These are phyloP conservation scores for Clavaria fumosa DNA, from an alignment of 768 basidiomycete species.

Conservation along the genomic window DNA sequence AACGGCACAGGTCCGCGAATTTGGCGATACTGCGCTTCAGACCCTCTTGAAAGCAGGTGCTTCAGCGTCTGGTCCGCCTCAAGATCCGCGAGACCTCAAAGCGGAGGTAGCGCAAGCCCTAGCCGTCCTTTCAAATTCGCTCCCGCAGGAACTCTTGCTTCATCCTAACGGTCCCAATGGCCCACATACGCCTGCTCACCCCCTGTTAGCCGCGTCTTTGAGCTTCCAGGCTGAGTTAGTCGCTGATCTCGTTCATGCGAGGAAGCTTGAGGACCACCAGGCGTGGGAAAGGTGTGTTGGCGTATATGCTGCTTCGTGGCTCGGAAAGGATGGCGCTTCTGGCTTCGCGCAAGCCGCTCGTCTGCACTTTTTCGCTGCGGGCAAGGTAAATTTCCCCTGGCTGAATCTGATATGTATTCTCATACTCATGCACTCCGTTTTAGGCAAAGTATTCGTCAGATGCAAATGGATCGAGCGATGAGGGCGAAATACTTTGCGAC, in stretches of 20 bases:
- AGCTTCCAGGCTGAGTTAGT: conserved; percentile 61
- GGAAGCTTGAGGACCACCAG: conserved; percentile 36
- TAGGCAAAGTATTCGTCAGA: conserved; percentile 44
- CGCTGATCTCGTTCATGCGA: conserved; percentile 55
- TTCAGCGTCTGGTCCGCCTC: conserved; percentile 52
- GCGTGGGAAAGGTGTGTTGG: conserved; percentile 62
- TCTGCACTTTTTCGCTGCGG: conserved; percentile 60
- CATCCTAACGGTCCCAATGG: conserved; percentile 32
- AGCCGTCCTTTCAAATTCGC: conserved; percentile 38
- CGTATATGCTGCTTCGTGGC: conserved; percentile 57
- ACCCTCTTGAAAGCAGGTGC: conserved; percentile 78
- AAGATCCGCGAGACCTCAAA: conserved; percentile 53
- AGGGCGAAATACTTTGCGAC: conserved; percentile 81
- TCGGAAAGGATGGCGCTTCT: conserved; percentile 31
- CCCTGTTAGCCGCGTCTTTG: conserved; percentile 44
- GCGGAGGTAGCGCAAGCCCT: conserved; percentile 44
- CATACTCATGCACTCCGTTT: conserved; percentile 4
- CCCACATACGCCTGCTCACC: conserved; percentile 35
- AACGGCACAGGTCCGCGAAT: conserved; percentile 68
- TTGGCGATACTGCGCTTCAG: conserved; percentile 67
- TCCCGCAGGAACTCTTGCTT: conserved; percentile 35
- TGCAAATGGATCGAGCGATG: conserved; percentile 33
- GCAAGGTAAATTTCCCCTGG: conserved; percentile 32
- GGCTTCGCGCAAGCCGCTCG: conserved; percentile 51
- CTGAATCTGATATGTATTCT: conserved; percentile 1